phyloP scores from a whole-genome alignment of 2,329 filamentous ascomycete genomes.

The Botrytis deweyae region DNA sequence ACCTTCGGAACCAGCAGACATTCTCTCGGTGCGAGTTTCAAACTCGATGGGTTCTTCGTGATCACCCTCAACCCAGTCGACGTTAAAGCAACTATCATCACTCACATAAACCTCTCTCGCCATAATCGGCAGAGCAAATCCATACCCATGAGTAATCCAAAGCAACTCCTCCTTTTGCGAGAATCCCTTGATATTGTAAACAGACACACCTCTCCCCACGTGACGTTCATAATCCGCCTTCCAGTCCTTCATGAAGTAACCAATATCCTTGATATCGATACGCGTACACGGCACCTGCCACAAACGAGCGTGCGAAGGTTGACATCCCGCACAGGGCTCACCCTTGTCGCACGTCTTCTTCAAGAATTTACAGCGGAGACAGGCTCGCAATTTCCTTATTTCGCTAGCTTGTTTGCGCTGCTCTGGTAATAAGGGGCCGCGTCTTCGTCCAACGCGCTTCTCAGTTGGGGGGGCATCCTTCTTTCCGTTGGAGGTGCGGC shows the following conservation, averaged over 20 bases:
- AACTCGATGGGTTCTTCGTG: slow-evolving; percentile 76
- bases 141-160: slow-evolving; percentile 96
- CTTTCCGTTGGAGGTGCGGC: slow-evolving; percentile 74
- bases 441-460: slow-evolving; percentile 90
- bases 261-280: slow-evolving; percentile 98
- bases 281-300: slow-evolving; percentile 98
- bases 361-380: slow-evolving; percentile 94
- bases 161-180: slow-evolving; percentile 66
- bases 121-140: slow-evolving; percentile 87
- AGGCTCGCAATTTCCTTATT: slow-evolving; percentile 91
- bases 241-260: slow-evolving; percentile 99
- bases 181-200: slow-evolving; percentile 92
- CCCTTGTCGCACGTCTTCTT: slow-evolving; percentile 99
- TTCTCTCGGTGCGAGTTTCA: slow-evolving; percentile 81
- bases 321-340: slow-evolving; percentile 91
- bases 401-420: slow-evolving; percentile 96
- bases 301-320: slow-evolving; percentile 89
- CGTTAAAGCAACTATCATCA: slow-evolving; percentile 87
- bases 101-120: slow-evolving; percentile 91
- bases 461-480: slow-evolving; percentile 74
- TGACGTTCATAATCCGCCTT: slow-evolving; percentile 95
- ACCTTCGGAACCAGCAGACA: slow-evolving; percentile 86
- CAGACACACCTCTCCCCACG: slow-evolving; percentile 79
- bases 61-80: slow-evolving; percentile 89
- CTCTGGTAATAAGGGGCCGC: slow-evolving; percentile 85